Conservation (phyloP, 371 early-diverging fungal species). For the Apophysomyces ossiformis region DNA sequence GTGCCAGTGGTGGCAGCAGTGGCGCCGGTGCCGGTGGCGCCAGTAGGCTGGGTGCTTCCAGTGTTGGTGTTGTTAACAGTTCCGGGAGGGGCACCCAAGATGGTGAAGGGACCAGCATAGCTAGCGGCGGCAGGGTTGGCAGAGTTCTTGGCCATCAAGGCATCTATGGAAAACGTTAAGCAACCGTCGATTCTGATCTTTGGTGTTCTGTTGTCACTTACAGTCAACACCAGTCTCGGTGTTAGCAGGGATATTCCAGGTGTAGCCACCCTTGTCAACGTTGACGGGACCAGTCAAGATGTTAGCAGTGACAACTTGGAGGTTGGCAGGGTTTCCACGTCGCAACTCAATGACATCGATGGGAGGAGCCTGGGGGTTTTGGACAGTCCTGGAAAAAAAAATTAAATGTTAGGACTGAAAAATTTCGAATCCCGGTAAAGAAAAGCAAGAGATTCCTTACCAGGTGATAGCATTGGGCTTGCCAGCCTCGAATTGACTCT, state of each 20-base stretch:
- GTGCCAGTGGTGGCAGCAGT: background rate
- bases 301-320: conserved; percentile 10
- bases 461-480: conserved; percentile 7
- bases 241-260: conserved; percentile 16
- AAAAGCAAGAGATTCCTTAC: background rate
- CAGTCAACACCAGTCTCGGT: conserved; percentile 1
- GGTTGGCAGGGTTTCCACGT: conserved; percentile 11
- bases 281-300: conserved; percentile 1
- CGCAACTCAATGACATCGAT: conserved; percentile 16
- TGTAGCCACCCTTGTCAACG: background rate
- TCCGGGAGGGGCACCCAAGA: background rate
- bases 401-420: background rate
- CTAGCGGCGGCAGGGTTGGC: background rate
- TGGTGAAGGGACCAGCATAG: conserved; percentile 4
- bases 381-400: conserved; percentile 12
- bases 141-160: conserved; percentile 4
- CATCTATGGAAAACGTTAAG: background rate
- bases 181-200: background rate
- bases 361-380: conserved; percentile 9
- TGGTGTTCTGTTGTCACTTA: conserved; percentile 2
- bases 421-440: background rate
- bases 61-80: background rate
- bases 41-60: background rate
- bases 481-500: conserved; percentile 19
- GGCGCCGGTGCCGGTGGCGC: background rate